These are phyloP conservation scores for Penicillium sp. DNA, from an alignment of 2,329 filamentous ascomycete species.

Conservation along the genomic window DNA sequence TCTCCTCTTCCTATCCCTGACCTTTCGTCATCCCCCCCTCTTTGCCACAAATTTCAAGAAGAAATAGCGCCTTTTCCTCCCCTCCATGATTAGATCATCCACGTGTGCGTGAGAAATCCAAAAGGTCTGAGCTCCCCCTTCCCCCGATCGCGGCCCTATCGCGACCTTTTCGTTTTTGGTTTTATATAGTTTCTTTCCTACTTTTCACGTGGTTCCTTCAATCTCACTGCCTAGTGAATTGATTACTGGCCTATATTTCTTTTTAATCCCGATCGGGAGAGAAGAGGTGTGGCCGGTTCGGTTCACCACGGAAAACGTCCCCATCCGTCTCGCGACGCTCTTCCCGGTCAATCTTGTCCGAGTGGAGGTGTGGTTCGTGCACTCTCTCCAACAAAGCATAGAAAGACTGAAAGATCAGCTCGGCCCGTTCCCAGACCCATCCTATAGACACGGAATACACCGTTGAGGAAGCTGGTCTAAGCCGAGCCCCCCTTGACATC, in stretches of 20 bases:
- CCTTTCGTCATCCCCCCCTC: background rate
- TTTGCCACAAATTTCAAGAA: background rate
- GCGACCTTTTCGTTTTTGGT: background rate
- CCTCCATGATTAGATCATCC: constrained; percentile 16
- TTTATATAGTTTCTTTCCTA: background rate
- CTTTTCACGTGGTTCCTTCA: background rate
- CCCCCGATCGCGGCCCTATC: background rate
- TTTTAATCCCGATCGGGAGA: background rate
- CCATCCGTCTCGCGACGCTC: background rate
- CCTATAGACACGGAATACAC: background rate
- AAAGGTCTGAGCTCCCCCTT: constrained; percentile 15
- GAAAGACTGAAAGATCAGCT: background rate
- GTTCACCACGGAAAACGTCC: background rate
- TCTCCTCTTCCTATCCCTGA: background rate
- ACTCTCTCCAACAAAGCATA: background rate
- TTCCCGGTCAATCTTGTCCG: background rate
- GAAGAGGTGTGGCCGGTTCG: background rate
- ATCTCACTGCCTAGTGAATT: background rate
- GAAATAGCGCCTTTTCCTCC: background rate
- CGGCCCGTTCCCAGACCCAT: background rate
- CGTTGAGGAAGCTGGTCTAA: background rate
- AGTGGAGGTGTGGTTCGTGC: background rate
- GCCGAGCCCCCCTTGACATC: background rate
- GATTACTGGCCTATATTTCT: background rate
- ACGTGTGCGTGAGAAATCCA: background rate